Conservation (phyloP, 192 early-diverging fungal species). For the Entrophospora sp. region DNA sequence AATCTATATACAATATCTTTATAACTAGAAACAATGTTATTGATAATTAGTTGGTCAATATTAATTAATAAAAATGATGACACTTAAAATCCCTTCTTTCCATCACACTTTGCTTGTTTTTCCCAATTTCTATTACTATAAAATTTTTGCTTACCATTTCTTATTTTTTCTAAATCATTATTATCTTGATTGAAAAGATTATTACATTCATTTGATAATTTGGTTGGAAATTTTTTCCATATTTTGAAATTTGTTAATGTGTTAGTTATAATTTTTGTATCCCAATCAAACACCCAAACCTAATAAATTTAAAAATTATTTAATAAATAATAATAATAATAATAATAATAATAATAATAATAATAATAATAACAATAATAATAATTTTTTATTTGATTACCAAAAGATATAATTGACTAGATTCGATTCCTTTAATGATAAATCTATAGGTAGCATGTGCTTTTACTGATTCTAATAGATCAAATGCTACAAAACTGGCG, state of each 20-base stretch:
- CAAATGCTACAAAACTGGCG: conserved; percentile 32
- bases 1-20: conserved; percentile 19
- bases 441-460: conserved; percentile 50
- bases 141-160: too few species aligned
- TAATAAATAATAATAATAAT: background rate
- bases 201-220: background rate
- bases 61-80: background rate
- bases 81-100: too few species aligned
- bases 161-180: too few species aligned
- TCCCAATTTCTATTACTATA: too few species aligned
- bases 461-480: conserved; percentile 42
- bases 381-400: conserved; percentile 22
- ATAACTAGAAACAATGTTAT: background rate
- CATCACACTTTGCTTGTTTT: too few species aligned
- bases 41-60: background rate
- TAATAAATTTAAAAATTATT: conserved; percentile 14
- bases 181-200: background rate
- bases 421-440: conserved; percentile 33
- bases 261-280: conserved; percentile 37
- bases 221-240: background rate
- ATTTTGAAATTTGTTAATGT: background rate
- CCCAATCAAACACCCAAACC: conserved; percentile 53
- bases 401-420: conserved; percentile 29
- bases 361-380: background rate
- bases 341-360: background rate